Conservation (phyloP, 2,329 filamentous ascomycete genomes). For the Beauveria rudraprayagi region DNA sequence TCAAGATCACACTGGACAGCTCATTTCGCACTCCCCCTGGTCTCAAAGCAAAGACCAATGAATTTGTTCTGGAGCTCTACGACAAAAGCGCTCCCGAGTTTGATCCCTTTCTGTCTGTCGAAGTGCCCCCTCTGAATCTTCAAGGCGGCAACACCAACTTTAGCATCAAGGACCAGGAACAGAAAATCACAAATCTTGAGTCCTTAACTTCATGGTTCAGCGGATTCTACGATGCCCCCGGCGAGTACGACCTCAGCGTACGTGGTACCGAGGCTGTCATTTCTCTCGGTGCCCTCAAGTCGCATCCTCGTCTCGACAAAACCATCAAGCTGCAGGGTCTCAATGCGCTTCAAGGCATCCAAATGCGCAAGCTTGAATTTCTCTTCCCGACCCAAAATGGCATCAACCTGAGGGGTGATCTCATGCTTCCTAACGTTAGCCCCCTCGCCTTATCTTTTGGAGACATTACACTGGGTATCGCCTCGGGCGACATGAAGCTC, state of each 20-base stretch:
- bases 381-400: constrained; percentile 30
- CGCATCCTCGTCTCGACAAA: constrained; percentile 31
- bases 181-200: constrained; percentile 28
- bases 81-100: constrained; percentile 28
- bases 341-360: constrained; percentile 27
- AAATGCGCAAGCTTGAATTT: constrained; percentile 27
- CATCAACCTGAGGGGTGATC: constrained; percentile 33
- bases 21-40: constrained; percentile 26
- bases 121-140: constrained; percentile 25
- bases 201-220: constrained; percentile 33
- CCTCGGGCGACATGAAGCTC: constrained; percentile 30
- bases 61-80: constrained; percentile 32
- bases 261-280: constrained; percentile 27
- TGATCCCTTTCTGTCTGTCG: constrained; percentile 17
- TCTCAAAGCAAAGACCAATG: constrained; percentile 28
- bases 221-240: constrained; percentile 28
- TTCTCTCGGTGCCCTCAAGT: constrained; percentile 32
- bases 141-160: constrained; percentile 30
- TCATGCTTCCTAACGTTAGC: constrained; percentile 38
- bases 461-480: constrained; percentile 37
- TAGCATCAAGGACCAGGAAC: constrained; percentile 25
- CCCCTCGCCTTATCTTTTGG: constrained; percentile 35
- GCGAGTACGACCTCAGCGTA: constrained; percentile 28
- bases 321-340: constrained; percentile 31
- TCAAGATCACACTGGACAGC: constrained; percentile 30